Evolutionary conservation across 2,329 filamentous ascomycete genomes (phyloP).

Genomic region (Hypoxylon rubiginosum): DNA sequence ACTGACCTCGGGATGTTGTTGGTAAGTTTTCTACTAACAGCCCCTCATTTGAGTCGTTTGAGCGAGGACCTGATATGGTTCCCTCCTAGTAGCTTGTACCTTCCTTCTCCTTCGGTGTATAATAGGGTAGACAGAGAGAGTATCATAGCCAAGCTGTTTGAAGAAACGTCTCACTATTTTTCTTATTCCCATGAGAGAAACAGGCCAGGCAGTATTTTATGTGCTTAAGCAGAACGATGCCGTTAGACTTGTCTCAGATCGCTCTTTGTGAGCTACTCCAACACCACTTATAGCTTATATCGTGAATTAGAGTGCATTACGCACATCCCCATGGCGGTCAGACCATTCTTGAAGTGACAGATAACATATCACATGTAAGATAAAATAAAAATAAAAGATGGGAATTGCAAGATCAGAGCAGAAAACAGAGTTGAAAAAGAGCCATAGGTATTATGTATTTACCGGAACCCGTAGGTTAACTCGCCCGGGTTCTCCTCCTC

Average conservation of each 20-base stretch:
- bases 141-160: too few species aligned
- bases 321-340: background rate
- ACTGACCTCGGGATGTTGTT: too few species aligned
- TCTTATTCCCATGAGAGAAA: background rate
- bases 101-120: too few species aligned
- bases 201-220: background rate
- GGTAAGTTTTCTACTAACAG: too few species aligned
- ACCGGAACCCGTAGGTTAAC: conserved; percentile 22
- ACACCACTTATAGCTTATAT: background rate
- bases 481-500: conserved; percentile 9
- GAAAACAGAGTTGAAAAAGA: conserved; percentile 22
- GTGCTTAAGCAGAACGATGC: background rate
- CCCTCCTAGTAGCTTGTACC: too few species aligned
- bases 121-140: too few species aligned
- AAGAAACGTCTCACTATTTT: background rate
- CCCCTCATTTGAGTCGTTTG: too few species aligned
- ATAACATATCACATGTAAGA: background rate
- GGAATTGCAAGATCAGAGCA: background rate
- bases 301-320: background rate
- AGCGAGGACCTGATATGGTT: too few species aligned
- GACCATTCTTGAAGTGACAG: background rate
- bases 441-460: conserved; percentile 41
- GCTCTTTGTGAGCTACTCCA: background rate
- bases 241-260: background rate
- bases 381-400: background rate